Evolutionary conservation across 164 flowering plant species (phyloP), one percentile per base, ranked within the genome.

Genomic region (Stephania japonica): DNA sequence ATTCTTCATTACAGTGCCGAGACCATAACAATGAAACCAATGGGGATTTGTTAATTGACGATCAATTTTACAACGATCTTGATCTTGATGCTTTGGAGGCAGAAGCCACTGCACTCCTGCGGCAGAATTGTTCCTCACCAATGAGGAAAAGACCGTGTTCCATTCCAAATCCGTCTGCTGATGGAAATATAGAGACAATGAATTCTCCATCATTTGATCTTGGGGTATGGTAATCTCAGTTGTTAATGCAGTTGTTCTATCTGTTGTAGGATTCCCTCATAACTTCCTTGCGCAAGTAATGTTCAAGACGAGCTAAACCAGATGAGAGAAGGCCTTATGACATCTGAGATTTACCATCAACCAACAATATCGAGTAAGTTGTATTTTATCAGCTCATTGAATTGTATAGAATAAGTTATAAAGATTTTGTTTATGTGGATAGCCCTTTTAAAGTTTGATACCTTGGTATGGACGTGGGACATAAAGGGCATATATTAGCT

Each of bases 31-130:
- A 23, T 64, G 75, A 74, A 38, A 71, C 27, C 56, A 73, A 78
- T 9, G 74, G 27, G 4, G 82, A 85, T 63, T 65, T 50, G 21
- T 78, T 81, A 53, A 73, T 67, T 77, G 92, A 94, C 79, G 99
- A 94, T 81, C 77, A 80, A 43, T 94, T 94, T 76, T 92, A 80
- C 72, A 89, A 84, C 44, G 86, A 82, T 67, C 80, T 94, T 74
- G 98, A 94, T 83, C 87, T 92, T 76, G 98, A 94, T 81, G 97
- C 87, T 67, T 71, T 94, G 47, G 98, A 94, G 81, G 98, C 90
- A 13, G 87, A 92, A 77, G 99, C 99, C 23, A 78, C 97, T 5
- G 78, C 80, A 76, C 83, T 83, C 74, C 79, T 92, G 42, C 75
- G 73, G 47, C 68, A 65, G 66, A 88, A 79, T 72, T 69, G 88